A percentile compares a stretch with the other conserved stretches of the same genome.
Evolutionary conservation across 208 protist genomes (phyloP).

Genomic region (Acanthamoeba royreba): DNA sequence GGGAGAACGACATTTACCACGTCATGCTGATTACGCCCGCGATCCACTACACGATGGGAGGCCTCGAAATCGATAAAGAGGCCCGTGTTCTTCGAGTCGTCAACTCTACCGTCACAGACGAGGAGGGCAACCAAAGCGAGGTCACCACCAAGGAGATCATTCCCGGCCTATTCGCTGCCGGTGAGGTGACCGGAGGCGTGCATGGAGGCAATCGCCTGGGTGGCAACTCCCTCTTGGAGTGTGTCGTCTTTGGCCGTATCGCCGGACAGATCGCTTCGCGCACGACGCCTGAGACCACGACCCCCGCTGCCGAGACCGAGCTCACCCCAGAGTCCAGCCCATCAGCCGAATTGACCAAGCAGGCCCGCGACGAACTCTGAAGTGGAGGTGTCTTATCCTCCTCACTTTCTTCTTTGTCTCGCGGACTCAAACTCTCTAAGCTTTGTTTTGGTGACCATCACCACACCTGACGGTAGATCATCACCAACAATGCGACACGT

Average conservation of each 20-base stretch:
- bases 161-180: slow-evolving; percentile 90
- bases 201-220: slow-evolving; percentile 95
- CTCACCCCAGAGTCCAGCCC: too few relatives aligned
- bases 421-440: too few relatives aligned
- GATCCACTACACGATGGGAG: slow-evolving; percentile 96
- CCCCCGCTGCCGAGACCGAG: too few relatives aligned
- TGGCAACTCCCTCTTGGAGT: slow-evolving; percentile 95
- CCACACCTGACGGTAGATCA: too few relatives aligned
- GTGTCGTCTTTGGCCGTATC: slow-evolving; percentile 90
- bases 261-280: slow-evolving; percentile 79
- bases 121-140: neutral
- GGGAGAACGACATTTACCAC: slow-evolving; percentile 63
- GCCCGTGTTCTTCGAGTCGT: slow-evolving; percentile 77
- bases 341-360: too few relatives aligned
- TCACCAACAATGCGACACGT: too few relatives aligned
- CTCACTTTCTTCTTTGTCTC: too few relatives aligned
- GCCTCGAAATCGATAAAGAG: slow-evolving; percentile 80
- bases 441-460: too few relatives aligned
- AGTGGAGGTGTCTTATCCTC: too few relatives aligned
- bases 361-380: too few relatives aligned
- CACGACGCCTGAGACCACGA: too few relatives aligned
- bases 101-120: neutral
- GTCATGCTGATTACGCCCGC: slow-evolving; percentile 85
- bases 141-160: slow-evolving; percentile 67
- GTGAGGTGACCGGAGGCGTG: slow-evolving; percentile 94